Evolutionary conservation across 495 filamentous ascomycete genomes (phyloP), one percentile per base, ranked within the genome.

Genomic region (Apodospora peruviana): DNA sequence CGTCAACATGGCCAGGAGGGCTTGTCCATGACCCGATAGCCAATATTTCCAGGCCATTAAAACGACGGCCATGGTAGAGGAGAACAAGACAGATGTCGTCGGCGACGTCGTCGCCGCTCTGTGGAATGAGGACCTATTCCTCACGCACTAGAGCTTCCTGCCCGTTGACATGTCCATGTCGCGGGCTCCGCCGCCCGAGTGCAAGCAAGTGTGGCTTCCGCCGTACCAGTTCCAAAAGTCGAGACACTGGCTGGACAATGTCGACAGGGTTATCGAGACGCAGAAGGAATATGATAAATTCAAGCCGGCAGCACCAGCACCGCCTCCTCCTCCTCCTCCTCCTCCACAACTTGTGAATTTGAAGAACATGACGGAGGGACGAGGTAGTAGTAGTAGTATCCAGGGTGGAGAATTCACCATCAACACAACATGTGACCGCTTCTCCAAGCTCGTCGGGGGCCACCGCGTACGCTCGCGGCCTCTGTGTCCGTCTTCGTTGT

Each of bases 141-240:
- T 18, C 21, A 27, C 41, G 22, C 23, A 32, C 40, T 63, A 55
- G 57, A 21, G 47, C 1, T 66, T 69, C 45, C 48, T 56, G 16
- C 35, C n/a, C n/a, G n/a, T 47, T 11, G 29, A 17, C 1, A 52
- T 7, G 16, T 38, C 12, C 53, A 32, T n/a, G 39, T 7, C 18
- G 24, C 19, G n/a, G n/a, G n/a, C n/a, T n/a, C n/a, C n/a, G n/a
- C n/a, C n/a, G n/a, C n/a, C n/a, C n/a, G 24, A 45, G 14, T 73
- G 72, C 45, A 21, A 42, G 4, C 51, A 45, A 4, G 11, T 79
- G 11, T 48, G 64, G 2, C 64, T 80, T 0, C 78, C 77, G 10
- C 70, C 76, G 1, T 80, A 78, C 27, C 73, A 76, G 46, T 80
- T 82, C 38, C 73, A 79, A 24, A 70, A 70, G 44, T 48, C 67